Evolutionary conservation across 164 flowering plant genomes (phyloP).

Genomic region (Nymphaea colorata): DNA sequence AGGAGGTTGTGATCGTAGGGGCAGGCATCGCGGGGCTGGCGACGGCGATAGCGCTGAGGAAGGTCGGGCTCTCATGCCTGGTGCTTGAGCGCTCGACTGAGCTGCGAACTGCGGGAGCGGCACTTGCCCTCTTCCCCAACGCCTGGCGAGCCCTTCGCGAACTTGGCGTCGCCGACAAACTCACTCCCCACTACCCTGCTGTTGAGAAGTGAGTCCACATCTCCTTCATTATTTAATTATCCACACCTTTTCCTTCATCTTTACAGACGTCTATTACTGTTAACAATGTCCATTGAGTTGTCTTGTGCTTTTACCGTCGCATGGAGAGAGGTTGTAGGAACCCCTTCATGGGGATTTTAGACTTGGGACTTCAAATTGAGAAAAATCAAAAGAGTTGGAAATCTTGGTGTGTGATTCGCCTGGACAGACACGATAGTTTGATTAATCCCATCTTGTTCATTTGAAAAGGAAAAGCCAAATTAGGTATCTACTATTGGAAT

Average conservation of each 20-base stretch:
- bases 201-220: neutral
- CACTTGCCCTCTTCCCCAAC: conserved; percentile 4
- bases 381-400: too few species aligned
- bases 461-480: too few species aligned
- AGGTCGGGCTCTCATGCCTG: conserved; percentile 9
- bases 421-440: too few species aligned
- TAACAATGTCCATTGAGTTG: too few species aligned
- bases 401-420: too few species aligned
- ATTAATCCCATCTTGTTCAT: too few species aligned
- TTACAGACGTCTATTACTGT: too few species aligned
- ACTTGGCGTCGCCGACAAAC: conserved; percentile 4
- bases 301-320: too few species aligned
- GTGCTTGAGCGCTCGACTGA: conserved; percentile 15
- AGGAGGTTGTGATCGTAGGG: conserved; percentile 23
- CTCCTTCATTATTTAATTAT: neutral
- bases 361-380: too few species aligned
- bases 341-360: too few species aligned
- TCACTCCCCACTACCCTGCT: conserved; percentile 1
- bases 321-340: too few species aligned
- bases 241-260: neutral
- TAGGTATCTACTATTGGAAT: too few species aligned
- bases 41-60: conserved; percentile 14
- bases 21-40: conserved; percentile 23
- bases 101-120: conserved; percentile 19
- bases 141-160: conserved; percentile 7